Evolutionary conservation across 257 asterid genomes (phyloP).

Genomic region (Leonotis leonurus): DNA sequence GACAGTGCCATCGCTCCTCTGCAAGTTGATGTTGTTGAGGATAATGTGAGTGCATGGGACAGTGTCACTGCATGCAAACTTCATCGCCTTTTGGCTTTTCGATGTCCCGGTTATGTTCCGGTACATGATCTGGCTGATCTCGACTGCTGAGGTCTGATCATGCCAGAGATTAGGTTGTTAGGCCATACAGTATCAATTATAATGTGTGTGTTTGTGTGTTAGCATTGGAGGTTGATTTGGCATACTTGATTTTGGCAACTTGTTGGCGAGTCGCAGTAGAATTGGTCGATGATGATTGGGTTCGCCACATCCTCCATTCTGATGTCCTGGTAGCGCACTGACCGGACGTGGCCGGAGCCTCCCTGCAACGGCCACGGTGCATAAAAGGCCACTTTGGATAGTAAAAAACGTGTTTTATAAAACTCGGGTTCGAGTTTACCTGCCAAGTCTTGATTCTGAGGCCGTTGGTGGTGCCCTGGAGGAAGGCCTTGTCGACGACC

Average conservation of each 20-base stretch:
- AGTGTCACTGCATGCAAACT: constrained; percentile 79
- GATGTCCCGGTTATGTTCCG: constrained; percentile 74
- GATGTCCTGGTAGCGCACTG: constrained; percentile 60
- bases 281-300: constrained; percentile 86
- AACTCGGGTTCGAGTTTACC: constrained; percentile 24
- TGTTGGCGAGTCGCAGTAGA: constrained; percentile 76
- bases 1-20: constrained; percentile 57
- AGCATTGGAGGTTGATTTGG: not conserved
- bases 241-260: constrained; percentile 63
- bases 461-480: constrained; percentile 70
- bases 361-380: constrained; percentile 37
- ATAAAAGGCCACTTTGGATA: not conserved
- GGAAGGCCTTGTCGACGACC: constrained; percentile 62
- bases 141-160: constrained; percentile 65
- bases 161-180: not conserved
- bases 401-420: not conserved
- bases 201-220: not conserved
- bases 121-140: constrained; percentile 69
- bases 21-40: constrained; percentile 69
- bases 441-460: constrained; percentile 99
- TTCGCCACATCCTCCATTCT: constrained; percentile 67
- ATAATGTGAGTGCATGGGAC: constrained; percentile 79
- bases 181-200: not conserved
- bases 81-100: constrained; percentile 57
- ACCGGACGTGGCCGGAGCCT: constrained; percentile 65